Base-by-base conservation (phyloP, 2,329 filamentous ascomycete species). In the Sporothrix phasma region DNA sequence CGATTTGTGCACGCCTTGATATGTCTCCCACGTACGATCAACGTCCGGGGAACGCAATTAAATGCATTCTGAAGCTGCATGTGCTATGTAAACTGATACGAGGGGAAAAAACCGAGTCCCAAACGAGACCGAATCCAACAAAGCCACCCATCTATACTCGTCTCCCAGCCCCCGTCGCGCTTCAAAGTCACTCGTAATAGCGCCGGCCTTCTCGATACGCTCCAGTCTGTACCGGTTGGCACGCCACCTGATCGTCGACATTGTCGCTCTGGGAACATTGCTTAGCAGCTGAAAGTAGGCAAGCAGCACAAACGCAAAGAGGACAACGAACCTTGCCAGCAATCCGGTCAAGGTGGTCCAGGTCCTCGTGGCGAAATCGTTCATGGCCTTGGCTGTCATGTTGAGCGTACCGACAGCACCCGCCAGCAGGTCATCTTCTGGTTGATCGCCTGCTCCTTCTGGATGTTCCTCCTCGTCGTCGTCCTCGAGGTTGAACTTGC, bases 241-340 rank as follows among this genome's bases (percentile, higher is more conserved):
- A 8, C 85, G 85, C n/a, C 70, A 93, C 89, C 72, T 88, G 84
- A 69, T 93, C 89, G 74, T 92, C 89, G 69, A 96, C 89, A 70
- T 81, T 83, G 73, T 96, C 91, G 76, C 87, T 93, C 90, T 90
- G 74, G 24, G 17, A 3, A 3, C 1, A 45, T 31, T 51, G 6
- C 54, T 58, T 64, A 61, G 56, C 7, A 22, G 39, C 56, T 59
- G 45, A 59, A 11, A 64, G 34, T 24, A 49, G 7, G 31, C 7
- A 22, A 1, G 2, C 19, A 61, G 39, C 8, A 51, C 0, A 22
- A 10, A 11, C 2, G 4, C 19, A 22, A 11, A 29, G 17, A 3
- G 39, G 6, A 29, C n/a, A 24, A 51, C 63, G 66, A 70, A 89
- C 89, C 88, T 95, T 95, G 69, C 79, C 79, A 68, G 84, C 89